phyloP scores from a whole-genome alignment of 1,284 basidiomycete species.

The Agroathelia rolfsii region DNA sequence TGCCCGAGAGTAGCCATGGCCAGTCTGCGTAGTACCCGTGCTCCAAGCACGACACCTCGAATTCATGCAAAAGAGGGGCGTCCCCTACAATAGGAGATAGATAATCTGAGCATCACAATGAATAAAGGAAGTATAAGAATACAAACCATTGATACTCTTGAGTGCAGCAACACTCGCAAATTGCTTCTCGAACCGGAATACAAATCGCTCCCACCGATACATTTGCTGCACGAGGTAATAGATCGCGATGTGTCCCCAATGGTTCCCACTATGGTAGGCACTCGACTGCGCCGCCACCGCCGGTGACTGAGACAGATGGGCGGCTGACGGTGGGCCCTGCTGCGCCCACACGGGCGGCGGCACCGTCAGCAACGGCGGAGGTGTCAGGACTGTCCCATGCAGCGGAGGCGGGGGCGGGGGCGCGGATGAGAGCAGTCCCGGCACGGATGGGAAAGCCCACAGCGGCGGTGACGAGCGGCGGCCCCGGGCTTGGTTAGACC shows the following conservation, averaged over 20 bases:
- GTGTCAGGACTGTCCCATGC: background rate
- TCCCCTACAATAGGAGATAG: conserved; percentile 32
- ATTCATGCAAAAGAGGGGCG: conserved; percentile 62
- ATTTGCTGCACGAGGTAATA: conserved; percentile 70
- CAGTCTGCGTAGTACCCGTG: conserved; percentile 51
- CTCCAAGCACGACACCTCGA: conserved; percentile 65
- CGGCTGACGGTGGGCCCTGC: conserved; percentile 26
- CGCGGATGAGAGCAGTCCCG: conserved; percentile 21
- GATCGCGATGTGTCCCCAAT: conserved; percentile 71
- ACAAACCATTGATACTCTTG: conserved; percentile 55
- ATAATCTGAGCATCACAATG: conserved; percentile 4
- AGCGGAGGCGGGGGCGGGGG: conserved; percentile 17
- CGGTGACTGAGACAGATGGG: conserved; percentile 24
- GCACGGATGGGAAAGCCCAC: conserved; percentile 30
- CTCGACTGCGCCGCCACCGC: conserved; percentile 18
- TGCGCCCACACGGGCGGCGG: conserved; percentile 1
- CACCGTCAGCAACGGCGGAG: background rate
- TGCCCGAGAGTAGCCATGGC: conserved; percentile 57
- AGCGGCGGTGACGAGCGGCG: conserved; percentile 22
- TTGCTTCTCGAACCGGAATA: conserved; percentile 66
- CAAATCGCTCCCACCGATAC: conserved; percentile 69
- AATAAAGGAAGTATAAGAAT: conserved; percentile 4
- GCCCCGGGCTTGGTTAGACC: conserved; percentile 27
- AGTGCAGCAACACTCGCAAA: conserved; percentile 62
- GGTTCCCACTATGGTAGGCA: conserved; percentile 32